Evolutionary conservation across 2,329 filamentous ascomycete species (phyloP).

Genomic region (Trichoderma pleuroti): DNA sequence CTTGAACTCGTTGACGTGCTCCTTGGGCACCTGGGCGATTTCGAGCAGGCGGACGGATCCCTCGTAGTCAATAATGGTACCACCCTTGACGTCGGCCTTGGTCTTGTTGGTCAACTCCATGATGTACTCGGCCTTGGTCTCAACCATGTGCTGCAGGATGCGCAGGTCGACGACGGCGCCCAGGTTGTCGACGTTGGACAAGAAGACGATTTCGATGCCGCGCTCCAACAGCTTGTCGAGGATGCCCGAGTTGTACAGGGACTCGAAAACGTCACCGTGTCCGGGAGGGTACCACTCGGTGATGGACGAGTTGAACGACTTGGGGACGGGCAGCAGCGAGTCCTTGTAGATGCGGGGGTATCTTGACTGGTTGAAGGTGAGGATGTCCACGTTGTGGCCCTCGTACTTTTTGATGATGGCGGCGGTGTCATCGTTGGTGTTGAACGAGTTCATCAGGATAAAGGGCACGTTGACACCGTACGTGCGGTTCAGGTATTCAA

Average conservation of each 20-base stretch:
- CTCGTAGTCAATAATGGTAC: conserved; percentile 99
- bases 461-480: conserved; percentile 97
- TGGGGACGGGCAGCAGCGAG: conserved; percentile 92
- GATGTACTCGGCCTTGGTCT: conserved; percentile 96
- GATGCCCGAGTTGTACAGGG: conserved; percentile 97
- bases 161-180: conserved; percentile 96
- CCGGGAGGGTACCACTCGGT: conserved; percentile 98
- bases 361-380: conserved; percentile 99
- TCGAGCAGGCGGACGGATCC: conserved; percentile 94
- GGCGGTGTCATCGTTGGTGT: conserved; percentile 96
- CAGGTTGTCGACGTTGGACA: conserved; percentile 98
- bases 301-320: conserved; percentile 80
- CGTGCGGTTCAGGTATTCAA: conserved; percentile 98
- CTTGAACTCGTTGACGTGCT: conserved; percentile 99
- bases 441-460: conserved; percentile 99
- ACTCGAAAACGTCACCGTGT: conserved; percentile 99
- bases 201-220: conserved; percentile 95
- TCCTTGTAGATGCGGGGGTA: conserved; percentile 99
- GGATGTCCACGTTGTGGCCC: conserved; percentile 98
- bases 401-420: conserved; percentile 99
- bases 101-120: conserved; percentile 99
- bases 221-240: conserved; percentile 94
- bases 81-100: conserved; percentile 99
- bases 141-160: conserved; percentile 99
- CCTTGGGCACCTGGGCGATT: conserved; percentile 98